A percentile compares a stretch with the other conserved stretches of the same genome.
These are phyloP conservation scores for Penicillium occitanis DNA, from an alignment of 2,329 filamentous ascomycete species.

Conservation along the genomic window DNA sequence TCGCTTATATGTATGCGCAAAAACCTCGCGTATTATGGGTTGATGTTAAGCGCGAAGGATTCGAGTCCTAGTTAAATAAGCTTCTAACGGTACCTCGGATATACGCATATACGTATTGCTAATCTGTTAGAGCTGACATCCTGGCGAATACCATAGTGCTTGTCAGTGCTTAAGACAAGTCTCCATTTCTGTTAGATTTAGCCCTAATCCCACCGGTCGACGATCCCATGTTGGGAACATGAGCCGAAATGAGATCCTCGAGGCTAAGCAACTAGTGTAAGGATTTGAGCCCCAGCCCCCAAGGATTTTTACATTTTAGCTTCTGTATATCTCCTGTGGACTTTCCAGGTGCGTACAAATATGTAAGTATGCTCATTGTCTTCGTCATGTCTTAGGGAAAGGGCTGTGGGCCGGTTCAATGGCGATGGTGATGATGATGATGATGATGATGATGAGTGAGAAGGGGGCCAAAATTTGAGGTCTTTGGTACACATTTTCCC, in stretches of 20 bases:
- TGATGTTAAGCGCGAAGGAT: constrained; percentile 5
- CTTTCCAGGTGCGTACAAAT: background rate
- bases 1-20: background rate
- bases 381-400: background rate
- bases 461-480: background rate
- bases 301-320: background rate
- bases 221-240: background rate
- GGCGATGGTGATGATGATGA: background rate
- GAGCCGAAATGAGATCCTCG: background rate
- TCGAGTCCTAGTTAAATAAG: background rate
- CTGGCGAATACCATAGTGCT: background rate
- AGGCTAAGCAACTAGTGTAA: background rate
- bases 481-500: background rate
- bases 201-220: background rate
- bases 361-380: background rate
- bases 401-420: background rate
- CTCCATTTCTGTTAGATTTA: background rate
- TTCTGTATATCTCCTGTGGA: background rate
- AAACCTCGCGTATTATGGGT: background rate
- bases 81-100: background rate
- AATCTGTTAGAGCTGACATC: background rate
- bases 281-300: background rate
- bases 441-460: background rate
- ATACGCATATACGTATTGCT: background rate
- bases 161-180: background rate